Conservation (phyloP, 2,329 filamentous ascomycete genomes). For the Helotiales sp. region DNA sequence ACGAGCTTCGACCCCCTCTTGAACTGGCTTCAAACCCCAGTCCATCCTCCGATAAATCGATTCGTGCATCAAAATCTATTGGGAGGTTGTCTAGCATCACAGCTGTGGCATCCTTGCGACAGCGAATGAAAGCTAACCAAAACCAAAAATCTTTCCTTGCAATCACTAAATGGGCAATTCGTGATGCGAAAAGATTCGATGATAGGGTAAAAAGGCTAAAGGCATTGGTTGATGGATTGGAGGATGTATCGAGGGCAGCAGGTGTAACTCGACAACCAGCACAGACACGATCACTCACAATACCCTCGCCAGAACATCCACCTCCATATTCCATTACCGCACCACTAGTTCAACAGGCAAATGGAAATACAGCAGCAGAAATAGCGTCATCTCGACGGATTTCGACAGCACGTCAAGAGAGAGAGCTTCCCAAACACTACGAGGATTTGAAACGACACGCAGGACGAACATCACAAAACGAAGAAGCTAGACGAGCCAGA, state of each 20-base stretch:
- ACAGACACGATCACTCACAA: neutral
- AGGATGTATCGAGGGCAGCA: conserved; percentile 29
- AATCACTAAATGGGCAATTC: conserved; percentile 33
- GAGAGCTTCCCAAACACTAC: conserved; percentile 10
- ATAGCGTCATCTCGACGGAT: neutral
- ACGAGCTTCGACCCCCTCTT: conserved; percentile 25
- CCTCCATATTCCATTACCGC: conserved; percentile 29
- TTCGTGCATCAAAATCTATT: conserved; percentile 6
- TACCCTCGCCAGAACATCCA: conserved; percentile 19
- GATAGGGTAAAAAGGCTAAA: conserved; percentile 31
- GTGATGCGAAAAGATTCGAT: conserved; percentile 35
- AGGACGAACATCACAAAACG: neutral
- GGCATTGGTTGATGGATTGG: conserved; percentile 33
- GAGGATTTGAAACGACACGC: conserved; percentile 23
- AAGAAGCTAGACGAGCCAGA: neutral
- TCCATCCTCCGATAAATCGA: conserved; percentile 8
- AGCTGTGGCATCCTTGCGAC: conserved; percentile 11
- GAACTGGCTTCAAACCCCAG: neutral
- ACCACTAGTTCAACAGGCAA: neutral
- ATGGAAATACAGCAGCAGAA: neutral
- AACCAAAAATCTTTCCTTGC: conserved; percentile 33
- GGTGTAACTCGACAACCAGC: conserved; percentile 14
- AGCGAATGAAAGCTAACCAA: conserved; percentile 32
- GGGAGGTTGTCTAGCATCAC: conserved; percentile 13
- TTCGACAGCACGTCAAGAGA: neutral